Evolutionary conservation across 371 early-diverging fungal genomes (phyloP).

Genomic region (Sporodiniella umbellata): DNA sequence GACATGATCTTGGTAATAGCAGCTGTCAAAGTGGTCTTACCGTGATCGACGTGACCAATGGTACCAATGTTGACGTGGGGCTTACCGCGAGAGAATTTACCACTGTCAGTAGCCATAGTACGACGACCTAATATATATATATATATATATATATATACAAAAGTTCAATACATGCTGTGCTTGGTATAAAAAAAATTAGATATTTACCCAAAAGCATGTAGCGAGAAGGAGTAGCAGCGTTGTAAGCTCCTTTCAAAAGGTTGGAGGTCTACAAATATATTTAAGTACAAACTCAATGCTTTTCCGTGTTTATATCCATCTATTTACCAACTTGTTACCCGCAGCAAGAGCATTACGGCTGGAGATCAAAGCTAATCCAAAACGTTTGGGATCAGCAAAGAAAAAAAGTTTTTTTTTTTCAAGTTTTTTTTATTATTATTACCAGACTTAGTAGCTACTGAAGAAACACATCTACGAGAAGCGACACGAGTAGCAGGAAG

Average conservation of each 20-base stretch:
- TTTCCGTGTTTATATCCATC: too few species aligned
- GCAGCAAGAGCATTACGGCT: slow-evolving; percentile 39
- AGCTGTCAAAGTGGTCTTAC: slow-evolving; percentile 99
- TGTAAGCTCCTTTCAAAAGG: slow-evolving; percentile 38
- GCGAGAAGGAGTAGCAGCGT: slow-evolving; percentile 35
- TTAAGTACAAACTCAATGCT: too few species aligned
- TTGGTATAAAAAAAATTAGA: not conserved
- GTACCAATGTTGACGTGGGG: slow-evolving; percentile 99
- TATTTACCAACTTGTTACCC: slow-evolving; percentile 47
- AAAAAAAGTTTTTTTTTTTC: not conserved
- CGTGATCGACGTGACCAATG: slow-evolving; percentile 99
- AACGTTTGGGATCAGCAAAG: not conserved
- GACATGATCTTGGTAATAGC: slow-evolving; percentile 98
- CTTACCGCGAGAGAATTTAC: slow-evolving; percentile 74
- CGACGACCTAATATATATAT: slow-evolving; percentile 35
- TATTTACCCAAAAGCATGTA: slow-evolving; percentile 40
- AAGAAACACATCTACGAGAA: slow-evolving; percentile 46
- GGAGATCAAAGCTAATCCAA: slow-evolving; percentile 26
- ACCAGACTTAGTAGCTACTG: slow-evolving; percentile 36
- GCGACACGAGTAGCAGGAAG: slow-evolving; percentile 47
- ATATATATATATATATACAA: too few species aligned
- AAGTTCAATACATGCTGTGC: too few species aligned
- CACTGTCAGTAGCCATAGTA: slow-evolving; percentile 45
- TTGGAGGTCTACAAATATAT: slow-evolving; percentile 37
- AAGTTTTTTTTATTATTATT: slow-evolving; percentile 4